phyloP scores from a whole-genome alignment of 192 early-diverging fungal species.

The Linnemannia schmuckeri region DNA sequence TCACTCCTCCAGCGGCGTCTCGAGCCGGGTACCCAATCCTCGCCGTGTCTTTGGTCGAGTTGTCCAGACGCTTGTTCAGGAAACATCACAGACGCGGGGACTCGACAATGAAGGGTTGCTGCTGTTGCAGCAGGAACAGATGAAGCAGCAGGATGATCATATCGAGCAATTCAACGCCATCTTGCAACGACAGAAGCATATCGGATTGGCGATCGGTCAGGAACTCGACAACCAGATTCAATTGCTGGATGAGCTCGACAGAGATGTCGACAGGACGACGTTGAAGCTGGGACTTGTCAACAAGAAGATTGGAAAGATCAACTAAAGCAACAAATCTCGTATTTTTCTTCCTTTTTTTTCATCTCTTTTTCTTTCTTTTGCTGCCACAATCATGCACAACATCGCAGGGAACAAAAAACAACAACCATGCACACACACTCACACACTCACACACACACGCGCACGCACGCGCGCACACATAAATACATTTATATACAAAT shows the following conservation, averaged over 20 bases:
- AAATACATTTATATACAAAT: neutral
- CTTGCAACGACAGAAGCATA: conserved; percentile 85
- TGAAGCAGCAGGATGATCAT: conserved; percentile 87
- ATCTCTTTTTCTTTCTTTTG: neutral
- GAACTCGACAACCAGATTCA: conserved; percentile 95
- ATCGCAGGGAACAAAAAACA: neutral
- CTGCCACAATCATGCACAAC: neutral
- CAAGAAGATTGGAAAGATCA: conserved; percentile 84
- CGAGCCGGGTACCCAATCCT: conserved; percentile 14
- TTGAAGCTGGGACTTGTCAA: conserved; percentile 80
- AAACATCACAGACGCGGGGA: conserved; percentile 84
- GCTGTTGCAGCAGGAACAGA: conserved; percentile 79
- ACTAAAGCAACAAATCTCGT: conserved; percentile 36
- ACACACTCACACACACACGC: neutral
- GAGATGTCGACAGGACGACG: conserved; percentile 81
- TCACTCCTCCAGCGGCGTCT: conserved; percentile 2
- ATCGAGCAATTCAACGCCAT: conserved; percentile 83
- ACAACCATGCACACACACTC: neutral
- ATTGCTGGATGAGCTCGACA: conserved; percentile 86
- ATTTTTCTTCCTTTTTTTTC: neutral
- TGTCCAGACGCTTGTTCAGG: conserved; percentile 63
- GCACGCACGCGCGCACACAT: neutral
- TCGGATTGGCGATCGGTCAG: conserved; percentile 88
- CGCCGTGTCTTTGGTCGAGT: conserved; percentile 82
- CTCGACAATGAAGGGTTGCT: conserved; percentile 84